Base-by-base conservation (phyloP, 345 rosid genomes). In the Arabidopsis arenosa region DNA sequence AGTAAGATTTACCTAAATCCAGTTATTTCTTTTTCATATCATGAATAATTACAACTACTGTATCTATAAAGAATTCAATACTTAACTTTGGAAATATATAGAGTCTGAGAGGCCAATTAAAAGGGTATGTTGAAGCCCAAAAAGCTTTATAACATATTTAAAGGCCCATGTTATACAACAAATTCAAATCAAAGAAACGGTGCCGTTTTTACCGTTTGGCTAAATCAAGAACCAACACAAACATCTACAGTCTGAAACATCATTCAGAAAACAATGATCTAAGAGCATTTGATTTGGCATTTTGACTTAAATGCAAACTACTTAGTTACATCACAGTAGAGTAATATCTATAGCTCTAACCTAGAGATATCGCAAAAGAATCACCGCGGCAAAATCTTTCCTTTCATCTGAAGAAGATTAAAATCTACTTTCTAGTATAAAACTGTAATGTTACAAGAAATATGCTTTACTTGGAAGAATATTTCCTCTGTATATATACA, bases 371-470 rank as follows among this genome's bases (percentile, higher is more conserved):
- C 9, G 6, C 13, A 57, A 35, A 15, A 57, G 40, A 56, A 3
- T 9, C 6, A 53, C 33, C 6, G 3, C 26, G 59, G 1, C 28
- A 15, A 30, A 15, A 11, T 61, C 5, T 18, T 7, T 60, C 32
- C 9, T 62, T 23, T 32, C 56, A 64, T 30, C 2, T 48, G 26
- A 17, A 48, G 57, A 48, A 49, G 21, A 52, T 13, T 8, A 39
- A 13, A 67, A 14, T 21, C 49, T 21, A 52, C 23, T 39, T 2
- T 53, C 37, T 68, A 39, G 40, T 69, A 15, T 69, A 56, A 56
- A 56, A 11, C 43, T 40, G 63, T 68, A 15, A 28, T 54, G 53
- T 54, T 39, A 68, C 63, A 68, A 68, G 17, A 68, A 37, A 65
- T 41, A 48, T 11, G 43, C 70, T 37, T 41, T 67, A 51, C 60